These are phyloP conservation scores for Starmerella vitae DNA, from an alignment of 805 yeast genomes.

Conservation along the genomic window DNA sequence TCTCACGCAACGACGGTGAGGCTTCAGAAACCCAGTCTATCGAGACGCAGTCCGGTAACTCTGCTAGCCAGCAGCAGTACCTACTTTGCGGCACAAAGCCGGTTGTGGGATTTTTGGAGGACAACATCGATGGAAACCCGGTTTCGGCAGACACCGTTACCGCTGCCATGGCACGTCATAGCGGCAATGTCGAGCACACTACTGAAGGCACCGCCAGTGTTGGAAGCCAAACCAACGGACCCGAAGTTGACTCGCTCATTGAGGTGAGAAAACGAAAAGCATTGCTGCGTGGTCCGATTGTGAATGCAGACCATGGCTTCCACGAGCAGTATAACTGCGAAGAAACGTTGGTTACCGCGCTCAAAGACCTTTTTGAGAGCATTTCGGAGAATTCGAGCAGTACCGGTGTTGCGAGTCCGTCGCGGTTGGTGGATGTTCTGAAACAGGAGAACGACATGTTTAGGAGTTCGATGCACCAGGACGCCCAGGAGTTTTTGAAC, in stretches of 20 bases:
- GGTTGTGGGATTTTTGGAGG: conserved; percentile 14
- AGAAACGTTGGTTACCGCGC: conserved; percentile 44
- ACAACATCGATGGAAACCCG: background rate
- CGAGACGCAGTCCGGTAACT: background rate
- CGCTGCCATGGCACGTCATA: background rate
- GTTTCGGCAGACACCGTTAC: background rate
- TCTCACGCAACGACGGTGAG: background rate
- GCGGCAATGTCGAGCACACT: background rate
- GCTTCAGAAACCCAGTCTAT: background rate
- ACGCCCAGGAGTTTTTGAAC: conserved; percentile 93
- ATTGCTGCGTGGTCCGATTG: conserved; percentile 62
- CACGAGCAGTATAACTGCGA: conserved; percentile 38
- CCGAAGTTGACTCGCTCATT: conserved; percentile 20
- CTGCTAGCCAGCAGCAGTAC: background rate
- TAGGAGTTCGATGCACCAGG: conserved; percentile 90
- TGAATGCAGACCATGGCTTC: conserved; percentile 62
- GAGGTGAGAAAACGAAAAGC: conserved; percentile 75
- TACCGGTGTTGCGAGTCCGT: conserved; percentile 78
- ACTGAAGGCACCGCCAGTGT: background rate
- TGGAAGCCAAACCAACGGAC: background rate
- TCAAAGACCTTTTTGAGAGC: conserved; percentile 76
- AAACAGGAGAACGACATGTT: conserved; percentile 76
- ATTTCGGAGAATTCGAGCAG: conserved; percentile 57
- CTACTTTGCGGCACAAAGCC: conserved; percentile 6
- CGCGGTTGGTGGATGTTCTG: conserved; percentile 54